These are phyloP conservation scores for Niveomyces coronatus DNA, from an alignment of 2,329 filamentous ascomycete species.

Conservation along the genomic window DNA sequence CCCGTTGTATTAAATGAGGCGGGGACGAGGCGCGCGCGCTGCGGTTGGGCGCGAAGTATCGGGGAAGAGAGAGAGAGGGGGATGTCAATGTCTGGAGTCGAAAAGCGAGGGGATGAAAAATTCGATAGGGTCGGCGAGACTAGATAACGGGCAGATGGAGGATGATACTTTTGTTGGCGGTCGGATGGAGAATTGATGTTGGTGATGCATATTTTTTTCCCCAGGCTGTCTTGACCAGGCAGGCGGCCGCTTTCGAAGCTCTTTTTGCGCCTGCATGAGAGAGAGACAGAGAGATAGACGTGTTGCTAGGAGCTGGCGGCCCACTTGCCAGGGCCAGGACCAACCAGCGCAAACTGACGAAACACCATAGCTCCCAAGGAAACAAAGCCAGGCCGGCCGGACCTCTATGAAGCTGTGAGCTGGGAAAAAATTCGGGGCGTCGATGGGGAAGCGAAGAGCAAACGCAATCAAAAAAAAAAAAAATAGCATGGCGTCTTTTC, in stretches of 20 bases:
- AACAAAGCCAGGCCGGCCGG: too few species aligned
- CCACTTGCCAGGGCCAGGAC: slow-evolving; percentile 7
- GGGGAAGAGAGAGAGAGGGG: not conserved
- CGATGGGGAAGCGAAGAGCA: not conserved
- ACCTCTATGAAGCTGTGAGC: too few species aligned
- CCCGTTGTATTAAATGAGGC: not conserved
- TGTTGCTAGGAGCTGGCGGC: slow-evolving; percentile 9
- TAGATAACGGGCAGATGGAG: slow-evolving; percentile 1
- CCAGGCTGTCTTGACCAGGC: not conserved
- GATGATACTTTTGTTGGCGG: not conserved
- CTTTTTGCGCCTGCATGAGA: slow-evolving; percentile 9
- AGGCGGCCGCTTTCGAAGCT: slow-evolving; percentile 6
- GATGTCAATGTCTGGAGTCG: slow-evolving; percentile 1
- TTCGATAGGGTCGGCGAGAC: too few species aligned
- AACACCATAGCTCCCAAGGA: not conserved
- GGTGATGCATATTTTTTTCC: slow-evolving; percentile 6
- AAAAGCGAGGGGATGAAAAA: not conserved
- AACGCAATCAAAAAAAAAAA: too few species aligned
- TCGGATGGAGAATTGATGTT: slow-evolving; percentile 8
- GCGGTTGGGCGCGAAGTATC: slow-evolving; percentile 1
- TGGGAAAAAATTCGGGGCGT: too few species aligned
- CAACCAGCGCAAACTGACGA: slow-evolving; percentile 3
- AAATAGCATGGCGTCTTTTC: too few species aligned
- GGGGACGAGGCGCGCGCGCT: slow-evolving; percentile 1
- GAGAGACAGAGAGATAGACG: too few species aligned